A percentile compares a stretch with the other conserved stretches of the same genome.
These are phyloP conservation scores for Wickerhamiella lipophila DNA, from an alignment of 805 yeast species.

Conservation along the genomic window DNA sequence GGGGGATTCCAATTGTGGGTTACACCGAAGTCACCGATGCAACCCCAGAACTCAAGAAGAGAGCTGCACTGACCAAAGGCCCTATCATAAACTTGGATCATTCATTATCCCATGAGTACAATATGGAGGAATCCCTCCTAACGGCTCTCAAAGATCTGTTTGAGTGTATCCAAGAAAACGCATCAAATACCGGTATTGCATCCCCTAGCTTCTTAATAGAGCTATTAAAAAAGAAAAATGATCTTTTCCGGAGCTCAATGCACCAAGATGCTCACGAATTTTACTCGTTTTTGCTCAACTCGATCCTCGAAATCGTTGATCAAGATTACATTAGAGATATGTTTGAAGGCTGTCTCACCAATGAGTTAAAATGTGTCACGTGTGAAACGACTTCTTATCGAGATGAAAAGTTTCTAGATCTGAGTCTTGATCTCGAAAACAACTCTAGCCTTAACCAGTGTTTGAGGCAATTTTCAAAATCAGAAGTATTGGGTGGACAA, in stretches of 20 bases:
- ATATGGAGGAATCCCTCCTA: constrained; percentile 39
- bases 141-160: constrained; percentile 72
- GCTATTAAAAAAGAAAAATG: constrained; percentile 68
- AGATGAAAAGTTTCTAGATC: constrained; percentile 76
- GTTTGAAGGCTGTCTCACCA: constrained; percentile 75
- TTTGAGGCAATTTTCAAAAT: constrained; percentile 66
- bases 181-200: constrained; percentile 62
- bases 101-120: constrained; percentile 41
- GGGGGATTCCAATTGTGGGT: constrained; percentile 36
- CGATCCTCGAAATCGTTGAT: constrained; percentile 35
- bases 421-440: constrained; percentile 70
- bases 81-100: constrained; percentile 77
- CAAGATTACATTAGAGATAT: constrained; percentile 45
- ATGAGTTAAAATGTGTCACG: constrained; percentile 77
- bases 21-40: constrained; percentile 33
- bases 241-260: constrained; percentile 77
- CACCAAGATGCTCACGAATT: constrained; percentile 99
- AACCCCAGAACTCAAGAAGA: constrained; percentile 59
- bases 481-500: constrained; percentile 71
- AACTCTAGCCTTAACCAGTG: constrained; percentile 67
- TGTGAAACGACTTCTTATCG: constrained; percentile 75
- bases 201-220: constrained; percentile 67
- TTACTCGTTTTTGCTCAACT: constrained; percentile 73
- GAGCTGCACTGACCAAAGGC: constrained; percentile 64
- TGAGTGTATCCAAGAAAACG: constrained; percentile 66